phyloP scores from a whole-genome alignment of 2,329 filamentous ascomycete species.

The Lachnellula subtilissima region DNA sequence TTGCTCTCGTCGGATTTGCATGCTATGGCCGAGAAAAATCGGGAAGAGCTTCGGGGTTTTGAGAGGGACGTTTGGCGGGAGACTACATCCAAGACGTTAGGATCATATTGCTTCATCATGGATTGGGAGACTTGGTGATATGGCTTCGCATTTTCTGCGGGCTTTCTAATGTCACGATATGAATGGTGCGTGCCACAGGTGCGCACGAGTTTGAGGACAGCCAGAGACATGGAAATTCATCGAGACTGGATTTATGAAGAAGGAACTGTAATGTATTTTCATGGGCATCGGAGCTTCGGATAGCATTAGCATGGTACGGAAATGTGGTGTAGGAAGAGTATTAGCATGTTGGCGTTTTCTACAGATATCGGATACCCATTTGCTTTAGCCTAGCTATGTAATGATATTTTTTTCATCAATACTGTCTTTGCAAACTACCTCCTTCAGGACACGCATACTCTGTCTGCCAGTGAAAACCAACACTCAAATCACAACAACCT shows the following conservation, averaged over 20 bases:
- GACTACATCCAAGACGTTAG: background rate
- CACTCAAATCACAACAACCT: conserved; percentile 29
- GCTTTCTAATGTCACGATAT: background rate
- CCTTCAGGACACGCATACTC: background rate
- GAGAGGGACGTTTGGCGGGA: background rate
- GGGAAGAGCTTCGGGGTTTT: background rate
- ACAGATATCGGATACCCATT: conserved; percentile 16
- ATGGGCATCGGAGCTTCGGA: background rate
- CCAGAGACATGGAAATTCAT: no score
- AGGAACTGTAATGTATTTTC: background rate
- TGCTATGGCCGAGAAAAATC: background rate
- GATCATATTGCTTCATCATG: background rate
- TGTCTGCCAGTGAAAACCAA: background rate
- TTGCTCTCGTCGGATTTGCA: background rate
- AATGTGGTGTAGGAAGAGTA: background rate
- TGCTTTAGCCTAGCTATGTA: conserved; percentile 12
- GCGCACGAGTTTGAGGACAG: no score
- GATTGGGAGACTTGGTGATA: background rate
- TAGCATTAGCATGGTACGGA: background rate
- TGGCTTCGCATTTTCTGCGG: conserved; percentile 1
- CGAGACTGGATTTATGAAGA: background rate
- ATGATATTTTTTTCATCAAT: background rate
- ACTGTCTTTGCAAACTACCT: no score
- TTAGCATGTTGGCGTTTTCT: background rate
- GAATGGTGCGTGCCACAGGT: no score